These are phyloP conservation scores for Endothia cerciana DNA, from an alignment of 2,329 filamentous ascomycete species.

Conservation along the genomic window DNA sequence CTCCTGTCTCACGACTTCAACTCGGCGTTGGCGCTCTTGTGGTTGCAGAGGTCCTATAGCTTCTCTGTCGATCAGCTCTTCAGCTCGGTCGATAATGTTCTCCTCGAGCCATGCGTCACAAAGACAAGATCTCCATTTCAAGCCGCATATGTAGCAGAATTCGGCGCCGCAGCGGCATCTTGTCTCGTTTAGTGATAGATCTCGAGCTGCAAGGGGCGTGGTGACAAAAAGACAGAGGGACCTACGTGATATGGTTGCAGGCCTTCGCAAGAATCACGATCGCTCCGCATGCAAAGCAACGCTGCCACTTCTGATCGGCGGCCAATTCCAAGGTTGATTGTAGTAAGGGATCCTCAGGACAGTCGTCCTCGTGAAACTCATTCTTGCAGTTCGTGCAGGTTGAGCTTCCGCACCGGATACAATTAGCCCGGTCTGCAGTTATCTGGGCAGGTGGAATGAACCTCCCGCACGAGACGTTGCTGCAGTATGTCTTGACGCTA, in stretches of 20 bases:
- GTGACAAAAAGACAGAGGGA: no score
- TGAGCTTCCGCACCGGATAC: not conserved
- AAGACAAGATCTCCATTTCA: not conserved
- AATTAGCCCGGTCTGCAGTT: not conserved
- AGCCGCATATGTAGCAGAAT: not conserved
- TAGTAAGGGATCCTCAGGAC: not conserved
- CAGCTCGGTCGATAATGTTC: not conserved
- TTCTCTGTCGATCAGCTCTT: not conserved
- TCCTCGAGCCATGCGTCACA: not conserved
- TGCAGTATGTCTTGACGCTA: not conserved
- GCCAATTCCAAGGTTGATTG: not conserved
- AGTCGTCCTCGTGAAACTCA: not conserved
- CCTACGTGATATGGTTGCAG: not conserved
- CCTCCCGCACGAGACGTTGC: not conserved
- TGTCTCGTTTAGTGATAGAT: not conserved
- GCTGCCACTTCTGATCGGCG: not conserved
- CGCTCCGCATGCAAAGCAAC: not conserved
- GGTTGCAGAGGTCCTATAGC: not conserved
- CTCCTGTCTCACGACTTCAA: not conserved
- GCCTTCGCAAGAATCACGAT: not conserved
- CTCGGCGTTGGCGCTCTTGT: not conserved
- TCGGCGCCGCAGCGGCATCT: not conserved
- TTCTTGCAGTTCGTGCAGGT: not conserved
- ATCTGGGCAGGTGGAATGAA: not conserved
- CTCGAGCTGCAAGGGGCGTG: no score